A percentile compares a stretch with the other conserved stretches of the same genome.
phyloP scores from a whole-genome alignment of 1,139 yeast genomes.

The Groenewaldozyma auringiensis region DNA sequence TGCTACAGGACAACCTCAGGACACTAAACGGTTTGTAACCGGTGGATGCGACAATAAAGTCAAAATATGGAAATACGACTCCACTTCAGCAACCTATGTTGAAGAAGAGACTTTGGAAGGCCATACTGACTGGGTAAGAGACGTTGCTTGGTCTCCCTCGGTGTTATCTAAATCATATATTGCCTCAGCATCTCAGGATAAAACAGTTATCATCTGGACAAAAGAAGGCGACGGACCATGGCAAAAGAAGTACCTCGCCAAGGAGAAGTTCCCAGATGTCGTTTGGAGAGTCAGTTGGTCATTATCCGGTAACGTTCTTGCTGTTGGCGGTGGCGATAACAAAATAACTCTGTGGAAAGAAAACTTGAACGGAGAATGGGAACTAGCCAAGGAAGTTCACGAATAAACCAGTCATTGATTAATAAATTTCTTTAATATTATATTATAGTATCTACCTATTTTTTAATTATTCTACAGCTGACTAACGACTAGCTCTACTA shows the following conservation, averaged over 20 bases:
- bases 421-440: not conserved
- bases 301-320: constrained; percentile 87
- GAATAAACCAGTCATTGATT: constrained; percentile 37
- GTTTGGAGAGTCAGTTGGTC: constrained; percentile 99
- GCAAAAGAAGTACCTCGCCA: constrained; percentile 63
- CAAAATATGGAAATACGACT: constrained; percentile 76
- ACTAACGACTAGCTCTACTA: constrained; percentile 60
- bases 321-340: constrained; percentile 94
- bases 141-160: constrained; percentile 96
- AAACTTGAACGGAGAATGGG: constrained; percentile 90
- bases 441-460: not conserved
- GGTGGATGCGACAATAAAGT: constrained; percentile 95
- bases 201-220: constrained; percentile 92
- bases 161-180: constrained; percentile 78
- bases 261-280: constrained; percentile 88
- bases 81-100: constrained; percentile 47
- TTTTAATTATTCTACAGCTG: constrained; percentile 15
- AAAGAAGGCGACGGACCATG: constrained; percentile 65
- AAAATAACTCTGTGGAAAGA: constrained; percentile 96
- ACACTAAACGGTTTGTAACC: constrained; percentile 61
- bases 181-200: constrained; percentile 98
- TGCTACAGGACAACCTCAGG: constrained; percentile 15
- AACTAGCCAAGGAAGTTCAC: constrained; percentile 88
- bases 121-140: constrained; percentile 97
- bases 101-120: constrained; percentile 78